Evolutionary conservation across 371 early-diverging fungal genomes (phyloP), one percentile per base, ranked within the genome.

Genomic region (Mortierella sp.): DNA sequence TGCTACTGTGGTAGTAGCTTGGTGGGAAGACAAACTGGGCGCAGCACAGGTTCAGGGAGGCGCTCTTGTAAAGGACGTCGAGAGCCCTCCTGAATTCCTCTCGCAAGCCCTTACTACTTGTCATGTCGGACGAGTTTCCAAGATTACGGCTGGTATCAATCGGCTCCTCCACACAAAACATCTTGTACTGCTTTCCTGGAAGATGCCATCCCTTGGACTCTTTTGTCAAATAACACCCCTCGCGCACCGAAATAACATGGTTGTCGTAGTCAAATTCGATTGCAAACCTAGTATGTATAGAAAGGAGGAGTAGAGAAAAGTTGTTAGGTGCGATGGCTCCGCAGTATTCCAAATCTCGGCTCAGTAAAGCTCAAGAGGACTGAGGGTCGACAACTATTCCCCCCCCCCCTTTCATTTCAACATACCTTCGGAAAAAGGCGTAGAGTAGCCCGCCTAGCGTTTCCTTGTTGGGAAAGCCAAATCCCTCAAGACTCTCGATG

Each of bases 141-240:
- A 98, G 90, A 78, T 98, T 98, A 71, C 97, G 91, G 71, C 92
- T 88, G 0, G 94, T 92, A 83, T 95, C 94, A 84, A 98, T 96
- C 7, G 97, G 97, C 87, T 97, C 97, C 82, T 98, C 98, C 38
- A 97, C 93, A 80, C 97, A 96, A 46, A 97, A 89, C 55, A 94
- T 89, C 77, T 92, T 89, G 78, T 91, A 92, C 63, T 91, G 92
- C 75, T 83, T 92, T 70, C 89, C 90, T 74, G 86, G 93, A 8
- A 87, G 55, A 72, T 95, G 90, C 98, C 98, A 98, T 8, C 94
- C 96, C 83, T 98, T 97, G 74, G 94, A 93, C 46, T 79, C 88
- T 84, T 97, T 98, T 12, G 91, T 90, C 79, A 98, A 78, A 60
- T 93, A 91, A 16, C 91, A 83, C 1, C 98, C 98, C 35, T 93